A percentile compares a stretch with the other conserved stretches of the same genome.
Conservation (phyloP, 345 rosid genomes). For the Salix exigua region DNA sequence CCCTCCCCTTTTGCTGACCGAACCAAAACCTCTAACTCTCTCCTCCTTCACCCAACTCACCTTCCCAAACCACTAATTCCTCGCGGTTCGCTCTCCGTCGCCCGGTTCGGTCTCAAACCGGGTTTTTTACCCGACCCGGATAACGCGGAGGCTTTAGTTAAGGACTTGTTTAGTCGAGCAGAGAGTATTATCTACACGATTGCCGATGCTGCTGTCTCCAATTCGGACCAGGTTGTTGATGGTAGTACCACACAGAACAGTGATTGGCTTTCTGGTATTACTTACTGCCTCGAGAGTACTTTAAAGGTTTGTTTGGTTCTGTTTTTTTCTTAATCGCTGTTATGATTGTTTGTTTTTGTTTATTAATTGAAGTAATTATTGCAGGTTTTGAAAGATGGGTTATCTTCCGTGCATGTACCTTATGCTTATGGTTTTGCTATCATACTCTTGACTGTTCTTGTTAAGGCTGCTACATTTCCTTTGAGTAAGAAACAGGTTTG, state of each 20-base stretch:
- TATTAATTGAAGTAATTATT: not conserved
- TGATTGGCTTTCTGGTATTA: constrained; percentile 89
- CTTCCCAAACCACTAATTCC: constrained; percentile 27
- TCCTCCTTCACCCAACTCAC: constrained; percentile 32
- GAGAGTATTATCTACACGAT: constrained; percentile 56
- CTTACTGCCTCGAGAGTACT: constrained; percentile 72
- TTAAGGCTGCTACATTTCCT: constrained; percentile 92
- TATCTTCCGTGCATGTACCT: constrained; percentile 70
- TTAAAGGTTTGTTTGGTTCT: constrained; percentile 51
- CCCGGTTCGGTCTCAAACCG: constrained; percentile 57
- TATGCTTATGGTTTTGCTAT: constrained; percentile 92
- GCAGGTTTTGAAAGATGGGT: constrained; percentile 81
- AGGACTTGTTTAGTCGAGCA: constrained; percentile 44
- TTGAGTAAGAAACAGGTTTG: constrained; percentile 91
- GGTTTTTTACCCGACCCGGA: constrained; percentile 44
- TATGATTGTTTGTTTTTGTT: not conserved
- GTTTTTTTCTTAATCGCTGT: not conserved
- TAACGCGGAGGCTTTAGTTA: constrained; percentile 32
- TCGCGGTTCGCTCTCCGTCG: constrained; percentile 47
- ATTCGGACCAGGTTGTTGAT: constrained; percentile 41
- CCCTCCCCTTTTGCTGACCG: constrained; percentile 29
- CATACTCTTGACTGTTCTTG: constrained; percentile 78
- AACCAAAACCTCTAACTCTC: constrained; percentile 25
- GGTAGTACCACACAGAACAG: constrained; percentile 44
- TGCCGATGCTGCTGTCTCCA: constrained; percentile 84